Percentiles rank a stretch among this genome's conserved stretches.
Evolutionary conservation across 2,329 filamentous ascomycete species (phyloP).

Genomic region (Ramichloridium luteum): DNA sequence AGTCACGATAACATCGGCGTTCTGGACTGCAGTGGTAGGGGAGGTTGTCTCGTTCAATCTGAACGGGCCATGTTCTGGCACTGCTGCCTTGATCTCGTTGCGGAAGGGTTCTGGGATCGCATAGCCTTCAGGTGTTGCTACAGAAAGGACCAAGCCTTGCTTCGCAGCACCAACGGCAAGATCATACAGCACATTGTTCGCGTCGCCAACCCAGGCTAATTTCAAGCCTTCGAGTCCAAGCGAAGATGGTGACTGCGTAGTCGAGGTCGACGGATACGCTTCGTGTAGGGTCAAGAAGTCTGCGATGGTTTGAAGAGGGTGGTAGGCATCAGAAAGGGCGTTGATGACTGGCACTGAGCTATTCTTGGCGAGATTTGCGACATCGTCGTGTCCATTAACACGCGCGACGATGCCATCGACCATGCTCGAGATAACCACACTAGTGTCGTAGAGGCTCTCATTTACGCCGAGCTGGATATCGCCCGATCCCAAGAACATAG

Average conservation of each 20-base stretch:
- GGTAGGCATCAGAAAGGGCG: conserved; percentile 72
- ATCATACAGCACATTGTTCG: conserved; percentile 94
- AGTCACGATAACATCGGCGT: conserved; percentile 82
- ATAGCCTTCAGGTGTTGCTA: conserved; percentile 78
- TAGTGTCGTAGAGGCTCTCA: conserved; percentile 87
- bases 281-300: conserved; percentile 89
- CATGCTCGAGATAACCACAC: conserved; percentile 77
- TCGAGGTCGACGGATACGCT: conserved; percentile 43
- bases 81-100: conserved; percentile 53
- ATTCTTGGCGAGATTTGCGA: conserved; percentile 37
- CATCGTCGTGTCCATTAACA: conserved; percentile 40
- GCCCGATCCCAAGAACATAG: conserved; percentile 92
- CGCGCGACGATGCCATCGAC: conserved; percentile 37
- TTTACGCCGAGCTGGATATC: conserved; percentile 97
- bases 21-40: conserved; percentile 73
- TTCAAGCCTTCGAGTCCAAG: conserved; percentile 73
- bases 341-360: conserved; percentile 40
- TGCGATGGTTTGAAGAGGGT: conserved; percentile 87
- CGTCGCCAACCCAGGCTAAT: conserved; percentile 90
- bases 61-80: conserved; percentile 8
- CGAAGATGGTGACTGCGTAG: conserved; percentile 21
- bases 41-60: conserved; percentile 58
- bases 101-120: conserved; percentile 66
- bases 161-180: conserved; percentile 79
- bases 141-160: conserved; percentile 71